These are phyloP conservation scores for Neonectria faginata DNA, from an alignment of 2,329 filamentous ascomycete genomes.

Conservation along the genomic window DNA sequence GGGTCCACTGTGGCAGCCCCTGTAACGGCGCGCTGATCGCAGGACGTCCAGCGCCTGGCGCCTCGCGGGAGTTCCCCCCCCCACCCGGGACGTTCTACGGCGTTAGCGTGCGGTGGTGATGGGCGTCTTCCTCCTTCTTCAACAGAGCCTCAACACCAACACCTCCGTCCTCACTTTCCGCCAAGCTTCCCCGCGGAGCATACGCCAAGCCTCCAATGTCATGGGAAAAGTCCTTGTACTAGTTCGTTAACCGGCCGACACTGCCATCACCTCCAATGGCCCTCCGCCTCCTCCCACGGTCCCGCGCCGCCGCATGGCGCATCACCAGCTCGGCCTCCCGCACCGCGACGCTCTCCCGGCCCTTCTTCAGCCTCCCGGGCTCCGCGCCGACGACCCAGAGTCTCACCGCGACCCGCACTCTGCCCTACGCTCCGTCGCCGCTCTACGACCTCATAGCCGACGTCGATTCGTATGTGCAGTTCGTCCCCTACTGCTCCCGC, in stretches of 20 bases:
- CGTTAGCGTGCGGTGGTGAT: conserved; percentile 6
- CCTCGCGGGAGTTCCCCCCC: not conserved
- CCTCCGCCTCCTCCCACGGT: conserved; percentile 27
- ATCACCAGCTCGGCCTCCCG: conserved; percentile 33
- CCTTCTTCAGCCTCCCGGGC: conserved; percentile 53
- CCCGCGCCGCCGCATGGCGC: conserved; percentile 30
- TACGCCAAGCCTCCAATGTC: conserved; percentile 1
- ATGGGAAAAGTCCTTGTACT: conserved; percentile 14
- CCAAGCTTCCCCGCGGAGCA: conserved; percentile 5
- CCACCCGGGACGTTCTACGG: not conserved
- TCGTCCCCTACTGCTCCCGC: conserved; percentile 90
- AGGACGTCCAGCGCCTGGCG: conserved; percentile 4
- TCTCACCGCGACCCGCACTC: conserved; percentile 78
- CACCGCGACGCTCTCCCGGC: conserved; percentile 46
- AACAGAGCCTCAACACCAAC: conserved; percentile 15
- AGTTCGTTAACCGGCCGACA: not conserved
- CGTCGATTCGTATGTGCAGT: conserved; percentile 83
- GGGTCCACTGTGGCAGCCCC: not conserved
- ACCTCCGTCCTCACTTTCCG: not conserved
- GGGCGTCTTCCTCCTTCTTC: not conserved
- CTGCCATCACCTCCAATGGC: conserved; percentile 31
- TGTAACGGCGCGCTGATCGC: not conserved
- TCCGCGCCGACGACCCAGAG: conserved; percentile 61
- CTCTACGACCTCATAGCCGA: conserved; percentile 92
- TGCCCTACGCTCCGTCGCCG: conserved; percentile 76